These are phyloP conservation scores for Apiotrichum siamense DNA, from an alignment of 1,284 basidiomycete species.

Conservation along the genomic window DNA sequence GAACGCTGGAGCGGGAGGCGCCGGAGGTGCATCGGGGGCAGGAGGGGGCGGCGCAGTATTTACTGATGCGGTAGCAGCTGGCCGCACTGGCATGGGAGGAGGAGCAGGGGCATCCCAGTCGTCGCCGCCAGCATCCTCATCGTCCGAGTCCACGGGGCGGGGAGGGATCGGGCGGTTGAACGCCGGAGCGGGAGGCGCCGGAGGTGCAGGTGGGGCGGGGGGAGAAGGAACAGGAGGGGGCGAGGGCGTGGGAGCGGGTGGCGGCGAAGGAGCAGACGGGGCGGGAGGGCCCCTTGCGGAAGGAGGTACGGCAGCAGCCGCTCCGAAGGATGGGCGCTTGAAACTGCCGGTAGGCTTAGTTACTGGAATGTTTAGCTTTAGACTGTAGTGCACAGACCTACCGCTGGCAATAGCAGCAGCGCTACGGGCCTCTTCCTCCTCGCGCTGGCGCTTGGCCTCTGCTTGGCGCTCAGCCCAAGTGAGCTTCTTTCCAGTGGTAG, in stretches of 20 bases:
- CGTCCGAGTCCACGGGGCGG: constrained; percentile 27
- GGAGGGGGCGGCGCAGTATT: too few relatives aligned
- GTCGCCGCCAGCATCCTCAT: constrained; percentile 33
- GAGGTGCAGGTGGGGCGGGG: constrained; percentile 25
- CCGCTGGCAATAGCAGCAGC: constrained; percentile 51
- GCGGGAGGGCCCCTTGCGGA: constrained; percentile 8
- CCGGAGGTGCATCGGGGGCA: constrained; percentile 6
- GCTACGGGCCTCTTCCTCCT: constrained; percentile 70
- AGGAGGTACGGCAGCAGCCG: constrained; percentile 9
- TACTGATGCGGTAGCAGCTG: too few relatives aligned
- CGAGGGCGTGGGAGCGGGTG: constrained; percentile 37
- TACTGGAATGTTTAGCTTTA: neutral
- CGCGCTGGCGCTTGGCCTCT: constrained; percentile 71
- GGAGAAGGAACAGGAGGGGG: constrained; percentile 45
- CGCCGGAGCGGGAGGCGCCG: constrained; percentile 19
- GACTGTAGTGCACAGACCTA: neutral
- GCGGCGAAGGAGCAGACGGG: constrained; percentile 10
- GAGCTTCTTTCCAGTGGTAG: constrained; percentile 57
- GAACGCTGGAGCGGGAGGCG: constrained; percentile 17
- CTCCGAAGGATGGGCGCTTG: constrained; percentile 15
- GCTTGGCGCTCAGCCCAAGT: constrained; percentile 90
- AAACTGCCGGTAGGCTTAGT: constrained; percentile 2
- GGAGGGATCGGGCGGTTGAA: constrained; percentile 20
- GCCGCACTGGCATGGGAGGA: constrained; percentile 14
- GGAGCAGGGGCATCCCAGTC: constrained; percentile 37